A percentile compares a stretch with the other conserved stretches of the same genome.
These are phyloP conservation scores for Neckera pumila DNA, from an alignment of 225 moss, liverwort and hornwort species.

Conservation along the genomic window DNA sequence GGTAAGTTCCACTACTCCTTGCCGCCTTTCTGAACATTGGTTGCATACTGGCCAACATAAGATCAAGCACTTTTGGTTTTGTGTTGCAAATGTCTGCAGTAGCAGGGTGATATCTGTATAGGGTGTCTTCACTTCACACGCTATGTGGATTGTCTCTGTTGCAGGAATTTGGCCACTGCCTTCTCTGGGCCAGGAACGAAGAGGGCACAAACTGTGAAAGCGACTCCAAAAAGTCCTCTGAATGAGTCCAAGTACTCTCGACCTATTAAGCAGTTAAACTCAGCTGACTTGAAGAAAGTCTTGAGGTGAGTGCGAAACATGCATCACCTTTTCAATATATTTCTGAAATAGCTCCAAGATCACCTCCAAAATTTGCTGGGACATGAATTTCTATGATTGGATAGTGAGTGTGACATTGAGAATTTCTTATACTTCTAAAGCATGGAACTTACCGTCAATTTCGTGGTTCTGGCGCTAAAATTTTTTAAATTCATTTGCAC, in stretches of 20 bases:
- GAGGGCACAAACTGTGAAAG: conserved; percentile 44
- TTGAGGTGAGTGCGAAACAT: conserved; percentile 19
- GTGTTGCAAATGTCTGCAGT: neutral
- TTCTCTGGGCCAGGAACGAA: conserved; percentile 59
- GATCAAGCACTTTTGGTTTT: neutral
- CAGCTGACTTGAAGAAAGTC: conserved; percentile 42
- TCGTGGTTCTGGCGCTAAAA: no score
- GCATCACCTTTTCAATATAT: neutral
- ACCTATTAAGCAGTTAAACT: conserved; percentile 41
- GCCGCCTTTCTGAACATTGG: neutral
- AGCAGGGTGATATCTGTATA: neutral
- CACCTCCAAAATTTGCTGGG: neutral
- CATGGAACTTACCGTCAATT: neutral
- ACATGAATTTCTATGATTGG: neutral
- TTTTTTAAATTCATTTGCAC: neutral
- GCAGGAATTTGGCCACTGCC: conserved; percentile 52
- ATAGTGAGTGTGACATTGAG: neutral
- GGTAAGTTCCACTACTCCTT: conserved; percentile 19
- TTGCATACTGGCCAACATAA: neutral
- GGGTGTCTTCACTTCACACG: neutral
- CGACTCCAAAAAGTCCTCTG: conserved; percentile 16
- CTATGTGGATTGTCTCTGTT: neutral
- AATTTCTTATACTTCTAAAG: neutral
- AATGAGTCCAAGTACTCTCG: conserved; percentile 29
- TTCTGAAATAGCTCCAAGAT: neutral